phyloP scores from a whole-genome alignment of 176 grass and related monocot species.

The Triticum timopheevii region DNA sequence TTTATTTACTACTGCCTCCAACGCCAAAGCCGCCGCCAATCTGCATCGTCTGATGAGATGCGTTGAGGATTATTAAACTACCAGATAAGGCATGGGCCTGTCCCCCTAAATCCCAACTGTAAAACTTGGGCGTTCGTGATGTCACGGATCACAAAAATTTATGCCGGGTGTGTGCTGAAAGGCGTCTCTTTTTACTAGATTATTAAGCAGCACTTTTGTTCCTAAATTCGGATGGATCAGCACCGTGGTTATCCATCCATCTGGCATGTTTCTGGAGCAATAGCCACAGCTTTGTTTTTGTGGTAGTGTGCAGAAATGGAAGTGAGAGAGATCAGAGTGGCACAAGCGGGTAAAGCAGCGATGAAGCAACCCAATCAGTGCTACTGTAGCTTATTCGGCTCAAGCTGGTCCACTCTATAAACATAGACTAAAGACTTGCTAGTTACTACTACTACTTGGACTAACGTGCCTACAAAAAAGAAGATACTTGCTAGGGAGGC shows the following conservation, averaged over 20 bases:
- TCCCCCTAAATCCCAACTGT: conserved; percentile 30
- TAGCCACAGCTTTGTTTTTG: neutral
- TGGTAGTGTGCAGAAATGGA: neutral
- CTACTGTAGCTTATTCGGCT: conserved; percentile 15
- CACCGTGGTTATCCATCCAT: conserved; percentile 4
- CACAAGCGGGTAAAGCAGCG: neutral
- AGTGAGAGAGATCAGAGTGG: neutral
- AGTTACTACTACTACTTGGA: conserved; percentile 33
- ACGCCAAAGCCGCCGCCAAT: conserved; percentile 22
- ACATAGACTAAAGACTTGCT: conserved; percentile 52
- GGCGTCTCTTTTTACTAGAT: neutral
- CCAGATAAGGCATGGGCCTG: conserved; percentile 34
- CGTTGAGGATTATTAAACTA: conserved; percentile 12
- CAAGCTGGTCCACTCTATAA: conserved; percentile 35
- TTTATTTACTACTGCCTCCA: conserved; percentile 25
- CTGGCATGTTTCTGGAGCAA: neutral
- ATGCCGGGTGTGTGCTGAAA: neutral
- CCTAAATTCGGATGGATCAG: neutral
- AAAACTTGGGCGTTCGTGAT: conserved; percentile 10
- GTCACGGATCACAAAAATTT: conserved; percentile 13
- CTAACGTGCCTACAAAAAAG: conserved; percentile 16
- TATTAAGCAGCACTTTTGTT: neutral
- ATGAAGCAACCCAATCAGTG: conserved; percentile 18
- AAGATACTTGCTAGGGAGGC: conserved; percentile 37
- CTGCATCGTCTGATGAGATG: conserved; percentile 34